Conservation (phyloP, 805 yeast species). For the Metschnikowia cubensis region DNA sequence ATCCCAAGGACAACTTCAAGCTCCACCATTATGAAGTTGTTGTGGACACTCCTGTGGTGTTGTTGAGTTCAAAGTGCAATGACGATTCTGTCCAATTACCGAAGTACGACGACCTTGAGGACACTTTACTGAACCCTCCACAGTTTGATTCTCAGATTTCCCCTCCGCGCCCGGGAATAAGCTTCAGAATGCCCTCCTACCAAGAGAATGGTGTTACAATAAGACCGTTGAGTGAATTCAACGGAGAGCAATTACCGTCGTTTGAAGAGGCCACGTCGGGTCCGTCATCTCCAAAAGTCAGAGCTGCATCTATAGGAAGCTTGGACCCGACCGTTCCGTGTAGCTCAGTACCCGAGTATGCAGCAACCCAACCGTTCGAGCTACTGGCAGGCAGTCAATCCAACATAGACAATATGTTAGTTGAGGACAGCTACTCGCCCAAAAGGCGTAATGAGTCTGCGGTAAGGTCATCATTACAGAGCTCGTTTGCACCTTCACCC, state of each 20-base stretch:
- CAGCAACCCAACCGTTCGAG: conserved; percentile 1
- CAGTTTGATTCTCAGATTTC: background rate
- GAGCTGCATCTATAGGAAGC: conserved; percentile 39
- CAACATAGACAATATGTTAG: conserved; percentile 30
- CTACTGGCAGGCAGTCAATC: background rate
- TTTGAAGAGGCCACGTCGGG: conserved; percentile 66
- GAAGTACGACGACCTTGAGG: conserved; percentile 28
- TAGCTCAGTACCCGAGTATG: conserved; percentile 34
- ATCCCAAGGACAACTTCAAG: conserved; percentile 40
- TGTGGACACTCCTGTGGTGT: conserved; percentile 68
- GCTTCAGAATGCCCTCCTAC: conserved; percentile 39
- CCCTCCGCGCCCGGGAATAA: conserved; percentile 22
- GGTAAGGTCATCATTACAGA: conserved; percentile 27
- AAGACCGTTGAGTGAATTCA: conserved; percentile 22
- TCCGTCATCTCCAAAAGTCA: conserved; percentile 25
- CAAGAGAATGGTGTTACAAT: conserved; percentile 31
- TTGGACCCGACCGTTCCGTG: conserved; percentile 27
- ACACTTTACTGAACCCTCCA: background rate
- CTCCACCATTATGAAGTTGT: conserved; percentile 77
- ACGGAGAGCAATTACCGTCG: conserved; percentile 45
- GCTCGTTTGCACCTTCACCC: conserved; percentile 30
- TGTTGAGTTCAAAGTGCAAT: conserved; percentile 40
- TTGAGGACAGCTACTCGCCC: conserved; percentile 6
- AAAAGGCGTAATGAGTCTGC: conserved; percentile 18
- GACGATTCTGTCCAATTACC: conserved; percentile 41